Base-by-base conservation (phyloP, 768 basidiomycete species). In the Tulasnella sp. region DNA sequence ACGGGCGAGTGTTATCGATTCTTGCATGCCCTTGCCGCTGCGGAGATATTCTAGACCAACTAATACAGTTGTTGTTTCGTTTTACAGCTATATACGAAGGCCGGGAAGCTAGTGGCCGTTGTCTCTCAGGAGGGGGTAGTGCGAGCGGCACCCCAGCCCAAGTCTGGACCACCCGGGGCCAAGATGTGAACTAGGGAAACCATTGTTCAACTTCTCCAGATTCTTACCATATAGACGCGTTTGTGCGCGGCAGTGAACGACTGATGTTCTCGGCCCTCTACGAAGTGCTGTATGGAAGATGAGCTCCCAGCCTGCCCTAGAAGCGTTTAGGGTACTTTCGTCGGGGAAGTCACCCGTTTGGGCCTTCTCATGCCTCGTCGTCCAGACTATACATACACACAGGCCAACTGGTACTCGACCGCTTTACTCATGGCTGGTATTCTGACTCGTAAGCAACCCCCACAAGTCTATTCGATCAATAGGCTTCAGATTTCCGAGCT, bases 121-220 rank as follows among this genome's bases (percentile, higher is more conserved):
- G 82, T 80, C 27, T 80, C 84, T 24, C 88, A 91, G 68, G 88
- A 90, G 73, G 88, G 88, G 4, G 84, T 67, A 21, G 64, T 65
- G 27, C 64, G 67, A 24, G 61, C 64, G 44, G 63, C 61, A 30
- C 32, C 27, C 41, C 41, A 21, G 34, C 34, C 34, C n/a, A 56
- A 56, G 34, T 15, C 34, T 13, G 11, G 45, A 10, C n/a, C 42
- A 4, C 21, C n/a, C 26, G 44, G 26, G 42, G 42, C 55, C 17
- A 56, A 43, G 55, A 34, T 56, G 26, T 56, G 30, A 53, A 30
- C 24, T n/a, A 53, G 15, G 32, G 52, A 5, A 7, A 5, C 34
- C n/a, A n/a, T n/a, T n/a, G 41, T 43, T 11, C 45, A 48, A 48
- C 10, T 21, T 48, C 7, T 56, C 15, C 21, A 44, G 23, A 17